phyloP scores from a whole-genome alignment of 768 basidiomycete genomes.

The Strobilomyces echinocephalus region DNA sequence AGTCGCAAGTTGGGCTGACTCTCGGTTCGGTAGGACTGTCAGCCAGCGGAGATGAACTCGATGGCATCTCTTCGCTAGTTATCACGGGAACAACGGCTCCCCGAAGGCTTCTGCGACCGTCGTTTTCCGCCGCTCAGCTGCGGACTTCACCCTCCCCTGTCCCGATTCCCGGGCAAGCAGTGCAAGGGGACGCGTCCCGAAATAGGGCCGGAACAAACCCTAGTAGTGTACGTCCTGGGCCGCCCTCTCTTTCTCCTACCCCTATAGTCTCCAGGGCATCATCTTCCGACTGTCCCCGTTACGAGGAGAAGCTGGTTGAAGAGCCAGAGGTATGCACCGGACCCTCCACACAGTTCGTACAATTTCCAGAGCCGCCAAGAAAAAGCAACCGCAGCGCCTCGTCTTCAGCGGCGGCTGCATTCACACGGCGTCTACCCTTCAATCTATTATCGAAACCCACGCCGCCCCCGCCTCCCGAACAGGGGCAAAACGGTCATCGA shows the following conservation, averaged over 20 bases:
- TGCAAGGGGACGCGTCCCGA: slow-evolving; percentile 43
- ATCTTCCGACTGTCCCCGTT: slow-evolving; percentile 48
- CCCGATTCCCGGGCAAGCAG: slow-evolving; percentile 31
- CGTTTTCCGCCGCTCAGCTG: slow-evolving; percentile 74
- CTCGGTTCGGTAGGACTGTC: slow-evolving; percentile 48
- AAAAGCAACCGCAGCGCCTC: slow-evolving; percentile 37
- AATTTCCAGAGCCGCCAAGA: slow-evolving; percentile 64
- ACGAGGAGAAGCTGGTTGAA: slow-evolving; percentile 36
- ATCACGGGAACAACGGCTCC: slow-evolving; percentile 55
- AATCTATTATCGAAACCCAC: slow-evolving; percentile 57
- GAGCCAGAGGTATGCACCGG: slow-evolving; percentile 55
- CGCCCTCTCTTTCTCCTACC: slow-evolving; percentile 36
- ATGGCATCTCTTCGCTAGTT: slow-evolving; percentile 41
- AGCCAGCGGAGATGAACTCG: slow-evolving; percentile 52
- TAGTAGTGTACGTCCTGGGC: slow-evolving; percentile 39
- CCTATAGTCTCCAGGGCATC: slow-evolving; percentile 48
- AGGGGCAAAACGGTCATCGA: slow-evolving; percentile 32
- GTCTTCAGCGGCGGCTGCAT: slow-evolving; percentile 45
- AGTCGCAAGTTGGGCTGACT: slow-evolving; percentile 50
- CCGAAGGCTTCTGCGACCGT: slow-evolving; percentile 59
- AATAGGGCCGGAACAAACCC: slow-evolving; percentile 69
- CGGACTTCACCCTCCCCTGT: slow-evolving; percentile 44
- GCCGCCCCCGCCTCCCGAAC: slow-evolving; percentile 30
- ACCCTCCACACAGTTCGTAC: slow-evolving; percentile 65
- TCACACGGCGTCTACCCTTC: slow-evolving; percentile 60